Percentiles rank a stretch among this genome's conserved stretches.
These are phyloP conservation scores for Talaromyces marneffei DNA, from an alignment of 2,329 filamentous ascomycete genomes.

Conservation along the genomic window DNA sequence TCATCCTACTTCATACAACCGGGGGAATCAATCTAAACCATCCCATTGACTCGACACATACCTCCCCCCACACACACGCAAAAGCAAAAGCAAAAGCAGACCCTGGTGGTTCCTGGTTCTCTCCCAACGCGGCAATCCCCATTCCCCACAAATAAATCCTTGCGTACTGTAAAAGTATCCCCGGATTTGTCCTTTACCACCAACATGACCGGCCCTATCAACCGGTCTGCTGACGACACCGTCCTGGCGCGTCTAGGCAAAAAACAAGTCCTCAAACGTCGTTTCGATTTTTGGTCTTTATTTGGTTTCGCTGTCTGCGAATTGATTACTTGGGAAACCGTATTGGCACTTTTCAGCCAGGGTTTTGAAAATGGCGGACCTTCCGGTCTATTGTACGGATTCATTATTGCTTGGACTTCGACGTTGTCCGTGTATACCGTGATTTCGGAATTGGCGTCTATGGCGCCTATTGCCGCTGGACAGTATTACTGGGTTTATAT, in stretches of 20 bases:
- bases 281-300: slow-evolving; percentile 39
- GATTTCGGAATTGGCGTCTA: slow-evolving; percentile 44
- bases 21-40: not conserved
- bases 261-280: slow-evolving; percentile 42
- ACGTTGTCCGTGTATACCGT: slow-evolving; percentile 46
- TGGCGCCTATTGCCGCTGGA: slow-evolving; percentile 43
- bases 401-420: slow-evolving; percentile 47
- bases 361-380: slow-evolving; percentile 43
- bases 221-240: slow-evolving; percentile 26
- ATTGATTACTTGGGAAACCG: slow-evolving; percentile 44
- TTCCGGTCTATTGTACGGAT: slow-evolving; percentile 48
- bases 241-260: slow-evolving; percentile 41
- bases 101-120: not conserved
- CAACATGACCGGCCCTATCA: slow-evolving; percentile 10
- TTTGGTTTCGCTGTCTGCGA: slow-evolving; percentile 43
- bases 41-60: not conserved
- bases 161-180: not conserved
- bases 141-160: not conserved
- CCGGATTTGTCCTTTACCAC: not conserved
- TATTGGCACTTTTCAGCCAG: slow-evolving; percentile 40
- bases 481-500: slow-evolving; percentile 47
- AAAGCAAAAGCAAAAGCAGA: not conserved
- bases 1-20: not conserved
- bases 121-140: not conserved
- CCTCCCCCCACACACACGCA: no score